These are phyloP conservation scores for Canavalia gladiata DNA, from an alignment of 306 rosid genomes.

Conservation along the genomic window DNA sequence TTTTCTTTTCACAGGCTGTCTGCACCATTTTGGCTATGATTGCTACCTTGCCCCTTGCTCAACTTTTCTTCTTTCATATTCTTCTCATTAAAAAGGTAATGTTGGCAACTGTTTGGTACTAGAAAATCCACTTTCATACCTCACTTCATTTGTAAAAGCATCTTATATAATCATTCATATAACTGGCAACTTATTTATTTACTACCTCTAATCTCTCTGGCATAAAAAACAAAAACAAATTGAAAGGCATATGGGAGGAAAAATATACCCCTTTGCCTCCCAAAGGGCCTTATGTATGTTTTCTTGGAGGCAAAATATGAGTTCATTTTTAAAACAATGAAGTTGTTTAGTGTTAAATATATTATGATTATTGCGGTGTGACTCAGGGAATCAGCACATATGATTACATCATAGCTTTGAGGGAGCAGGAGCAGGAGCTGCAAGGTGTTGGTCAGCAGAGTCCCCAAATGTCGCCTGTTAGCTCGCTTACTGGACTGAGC, in stretches of 20 bases:
- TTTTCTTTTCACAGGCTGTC: slow-evolving; percentile 66
- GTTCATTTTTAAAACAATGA: neutral
- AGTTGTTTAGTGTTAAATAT: slow-evolving; percentile 37
- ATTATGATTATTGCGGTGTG: slow-evolving; percentile 25
- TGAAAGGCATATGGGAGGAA: neutral
- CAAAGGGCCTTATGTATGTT: neutral
- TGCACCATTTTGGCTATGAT: slow-evolving; percentile 94
- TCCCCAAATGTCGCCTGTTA: slow-evolving; percentile 97
- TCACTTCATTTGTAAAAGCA: slow-evolving; percentile 21
- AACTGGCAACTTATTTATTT: slow-evolving; percentile 4
- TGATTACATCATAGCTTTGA: slow-evolving; percentile 95
- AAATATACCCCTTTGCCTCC: neutral
- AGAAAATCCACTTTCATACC: neutral
- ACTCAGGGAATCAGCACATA: slow-evolving; percentile 94
- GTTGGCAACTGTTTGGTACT: neutral
- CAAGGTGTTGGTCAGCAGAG: slow-evolving; percentile 93
- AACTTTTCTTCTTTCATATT: slow-evolving; percentile 95
- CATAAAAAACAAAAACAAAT: slow-evolving; percentile 1
- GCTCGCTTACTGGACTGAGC: slow-evolving; percentile 96
- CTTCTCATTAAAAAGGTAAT: slow-evolving; percentile 94
- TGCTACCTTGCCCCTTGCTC: slow-evolving; percentile 94
- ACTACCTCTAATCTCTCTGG: slow-evolving; percentile 20
- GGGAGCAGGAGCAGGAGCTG: slow-evolving; percentile 97
- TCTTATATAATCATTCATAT: neutral
- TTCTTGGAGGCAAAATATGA: neutral